These are phyloP conservation scores for Chrysosporium queenslandicum DNA, from an alignment of 2,329 filamentous ascomycete genomes.

Conservation along the genomic window DNA sequence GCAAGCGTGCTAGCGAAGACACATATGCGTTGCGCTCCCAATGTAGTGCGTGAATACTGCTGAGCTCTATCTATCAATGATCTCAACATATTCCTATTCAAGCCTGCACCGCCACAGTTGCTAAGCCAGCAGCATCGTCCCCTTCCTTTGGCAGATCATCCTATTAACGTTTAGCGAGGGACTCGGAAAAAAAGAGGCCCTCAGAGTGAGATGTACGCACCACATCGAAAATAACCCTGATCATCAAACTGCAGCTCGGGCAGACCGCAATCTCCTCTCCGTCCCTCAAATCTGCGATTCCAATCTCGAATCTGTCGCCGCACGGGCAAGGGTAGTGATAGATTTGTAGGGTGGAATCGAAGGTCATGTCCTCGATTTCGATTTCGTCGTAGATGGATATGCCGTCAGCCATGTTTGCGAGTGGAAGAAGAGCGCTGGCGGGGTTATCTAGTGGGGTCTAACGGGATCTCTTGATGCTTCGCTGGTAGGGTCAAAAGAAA, in stretches of 20 bases:
- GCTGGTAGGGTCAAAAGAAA: no score
- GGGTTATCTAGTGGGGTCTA: not conserved
- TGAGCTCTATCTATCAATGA: not conserved
- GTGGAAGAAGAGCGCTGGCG: no score
- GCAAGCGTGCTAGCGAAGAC: no score
- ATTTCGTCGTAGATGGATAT: slow-evolving; percentile 89
- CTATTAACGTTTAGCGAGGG: slow-evolving; percentile 30
- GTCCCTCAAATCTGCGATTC: slow-evolving; percentile 71
- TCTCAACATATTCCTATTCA: slow-evolving; percentile 21
- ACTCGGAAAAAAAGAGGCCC: no score
- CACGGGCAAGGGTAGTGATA: slow-evolving; percentile 97
- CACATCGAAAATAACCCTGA: slow-evolving; percentile 81
- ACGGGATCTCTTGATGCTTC: not conserved
- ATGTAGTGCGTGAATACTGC: not conserved
- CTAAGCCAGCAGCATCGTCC: slow-evolving; percentile 18
- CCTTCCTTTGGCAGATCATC: slow-evolving; percentile 45
- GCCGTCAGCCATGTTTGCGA: slow-evolving; percentile 48
- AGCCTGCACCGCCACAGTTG: slow-evolving; percentile 32
- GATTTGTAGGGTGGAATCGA: slow-evolving; percentile 67
- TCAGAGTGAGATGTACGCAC: slow-evolving; percentile 43
- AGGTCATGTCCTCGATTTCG: slow-evolving; percentile 98
- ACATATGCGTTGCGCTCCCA: no score
- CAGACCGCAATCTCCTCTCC: slow-evolving; percentile 93
- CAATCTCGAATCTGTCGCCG: slow-evolving; percentile 91
- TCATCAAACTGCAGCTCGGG: slow-evolving; percentile 95